Evolutionary conservation across 345 rosid species (phyloP).

Genomic region (Kandelia obovata): DNA sequence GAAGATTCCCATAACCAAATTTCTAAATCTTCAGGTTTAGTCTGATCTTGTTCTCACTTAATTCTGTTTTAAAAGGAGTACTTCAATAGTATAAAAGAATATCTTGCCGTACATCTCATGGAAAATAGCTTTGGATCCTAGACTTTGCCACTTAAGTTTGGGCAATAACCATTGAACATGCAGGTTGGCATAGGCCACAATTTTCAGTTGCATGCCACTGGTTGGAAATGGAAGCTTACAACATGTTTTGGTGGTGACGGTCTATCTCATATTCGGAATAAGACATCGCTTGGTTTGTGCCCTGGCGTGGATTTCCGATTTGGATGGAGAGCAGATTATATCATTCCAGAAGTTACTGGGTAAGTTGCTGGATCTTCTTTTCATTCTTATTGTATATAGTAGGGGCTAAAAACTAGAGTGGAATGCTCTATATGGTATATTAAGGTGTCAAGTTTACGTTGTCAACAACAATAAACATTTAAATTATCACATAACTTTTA

Average conservation of each 20-base stretch:
- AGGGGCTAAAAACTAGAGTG: not conserved
- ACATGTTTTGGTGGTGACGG: constrained; percentile 90
- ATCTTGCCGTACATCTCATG: not conserved
- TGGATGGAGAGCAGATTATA: constrained; percentile 90
- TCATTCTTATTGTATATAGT: not conserved
- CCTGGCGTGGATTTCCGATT: constrained; percentile 85
- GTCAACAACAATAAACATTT: no score
- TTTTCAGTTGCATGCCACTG: constrained; percentile 66
- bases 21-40: constrained; percentile 76
- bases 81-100: not conserved
- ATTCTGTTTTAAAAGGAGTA: not conserved
- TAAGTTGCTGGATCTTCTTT: constrained; percentile 31
- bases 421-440: no score
- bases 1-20: constrained; percentile 80
- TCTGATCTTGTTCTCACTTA: constrained; percentile 1
- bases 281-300: constrained; percentile 69
- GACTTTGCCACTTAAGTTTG: not conserved
- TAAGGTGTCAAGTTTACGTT: no score
- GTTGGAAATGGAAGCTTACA: constrained; percentile 91
- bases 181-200: constrained; percentile 87
- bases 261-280: constrained; percentile 68
- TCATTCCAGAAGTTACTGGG: constrained; percentile 87
- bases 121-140: not conserved
- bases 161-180: constrained; percentile 6
- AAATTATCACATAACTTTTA: no score